Evolutionary conservation across 2,329 filamentous ascomycete genomes (phyloP).

Genomic region (Alternaria solani): DNA sequence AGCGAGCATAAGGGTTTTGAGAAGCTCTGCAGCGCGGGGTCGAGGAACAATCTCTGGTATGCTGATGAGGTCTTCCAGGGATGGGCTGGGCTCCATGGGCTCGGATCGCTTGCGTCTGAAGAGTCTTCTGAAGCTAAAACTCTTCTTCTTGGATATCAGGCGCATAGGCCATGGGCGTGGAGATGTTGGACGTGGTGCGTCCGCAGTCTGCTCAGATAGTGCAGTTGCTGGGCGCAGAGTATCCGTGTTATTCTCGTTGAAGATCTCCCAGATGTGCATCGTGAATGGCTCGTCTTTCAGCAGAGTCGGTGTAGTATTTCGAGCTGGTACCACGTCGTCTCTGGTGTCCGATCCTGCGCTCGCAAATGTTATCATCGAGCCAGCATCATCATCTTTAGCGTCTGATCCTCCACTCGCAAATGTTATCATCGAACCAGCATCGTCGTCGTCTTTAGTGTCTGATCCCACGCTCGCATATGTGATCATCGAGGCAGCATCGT

Average conservation of each 20-base stretch:
- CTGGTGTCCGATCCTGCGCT: neutral
- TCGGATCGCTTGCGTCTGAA: neutral
- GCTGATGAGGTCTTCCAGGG: neutral
- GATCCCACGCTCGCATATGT: rapidly evolving
- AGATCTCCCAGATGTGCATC: neutral
- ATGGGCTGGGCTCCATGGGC: neutral
- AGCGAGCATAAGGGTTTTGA: neutral
- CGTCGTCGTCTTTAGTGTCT: neutral
- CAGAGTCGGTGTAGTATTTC: neutral
- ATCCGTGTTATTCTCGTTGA: neutral
- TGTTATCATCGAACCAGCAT: neutral
- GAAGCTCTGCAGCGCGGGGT: neutral
- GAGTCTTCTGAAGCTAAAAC: neutral
- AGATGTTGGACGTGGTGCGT: neutral
- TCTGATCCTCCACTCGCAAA: rapidly evolving
- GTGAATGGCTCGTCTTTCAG: neutral
- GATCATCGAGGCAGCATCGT: neutral
- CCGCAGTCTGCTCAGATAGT: neutral
- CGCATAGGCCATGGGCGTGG: neutral
- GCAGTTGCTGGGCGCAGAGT: neutral
- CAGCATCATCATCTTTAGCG: neutral
- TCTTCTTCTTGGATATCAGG: neutral
- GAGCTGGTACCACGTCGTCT: neutral
- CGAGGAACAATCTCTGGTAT: neutral
- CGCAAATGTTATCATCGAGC: too few relatives aligned